Evolutionary conservation across 352 stramenopile genomes (phyloP).

Genomic region (Pythium brachiatum): DNA sequence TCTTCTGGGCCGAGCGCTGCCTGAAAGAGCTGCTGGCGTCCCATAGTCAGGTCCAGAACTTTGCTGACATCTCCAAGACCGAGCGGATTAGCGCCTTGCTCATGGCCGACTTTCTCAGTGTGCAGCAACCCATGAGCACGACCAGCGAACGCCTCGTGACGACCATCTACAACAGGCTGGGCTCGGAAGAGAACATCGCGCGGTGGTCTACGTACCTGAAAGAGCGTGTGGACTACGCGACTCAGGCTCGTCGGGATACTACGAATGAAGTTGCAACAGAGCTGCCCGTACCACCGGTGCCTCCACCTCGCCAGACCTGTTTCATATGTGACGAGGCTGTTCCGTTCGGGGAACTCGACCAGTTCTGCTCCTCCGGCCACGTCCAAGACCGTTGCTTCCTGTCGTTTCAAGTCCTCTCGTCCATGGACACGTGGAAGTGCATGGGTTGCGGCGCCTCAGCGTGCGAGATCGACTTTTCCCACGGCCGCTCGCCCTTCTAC

Average conservation of each 20-base stretch:
- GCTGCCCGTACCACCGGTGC: constrained; percentile 21
- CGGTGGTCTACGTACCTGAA: constrained; percentile 43
- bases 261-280: neutral
- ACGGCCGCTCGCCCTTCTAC: constrained; percentile 55
- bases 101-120: constrained; percentile 82
- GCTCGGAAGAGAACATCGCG: constrained; percentile 38
- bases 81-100: constrained; percentile 58
- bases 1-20: constrained; percentile 66
- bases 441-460: constrained; percentile 70
- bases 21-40: constrained; percentile 44
- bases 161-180: constrained; percentile 59
- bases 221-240: constrained; percentile 16
- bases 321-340: constrained; percentile 68
- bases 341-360: constrained; percentile 60
- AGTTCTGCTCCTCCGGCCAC: constrained; percentile 57
- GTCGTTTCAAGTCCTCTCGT: constrained; percentile 62
- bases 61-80: constrained; percentile 30
- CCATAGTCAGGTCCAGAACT: constrained; percentile 61
- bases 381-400: constrained; percentile 75
- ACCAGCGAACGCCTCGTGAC: constrained; percentile 44
- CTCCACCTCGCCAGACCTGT: constrained; percentile 54
- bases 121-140: constrained; percentile 41
- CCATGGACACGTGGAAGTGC: constrained; percentile 80
- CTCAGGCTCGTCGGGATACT: neutral
- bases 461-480: constrained; percentile 48